Evolutionary conservation across 2,329 filamentous ascomycete genomes (phyloP).

Genomic region (Aspergillus cejpii): DNA sequence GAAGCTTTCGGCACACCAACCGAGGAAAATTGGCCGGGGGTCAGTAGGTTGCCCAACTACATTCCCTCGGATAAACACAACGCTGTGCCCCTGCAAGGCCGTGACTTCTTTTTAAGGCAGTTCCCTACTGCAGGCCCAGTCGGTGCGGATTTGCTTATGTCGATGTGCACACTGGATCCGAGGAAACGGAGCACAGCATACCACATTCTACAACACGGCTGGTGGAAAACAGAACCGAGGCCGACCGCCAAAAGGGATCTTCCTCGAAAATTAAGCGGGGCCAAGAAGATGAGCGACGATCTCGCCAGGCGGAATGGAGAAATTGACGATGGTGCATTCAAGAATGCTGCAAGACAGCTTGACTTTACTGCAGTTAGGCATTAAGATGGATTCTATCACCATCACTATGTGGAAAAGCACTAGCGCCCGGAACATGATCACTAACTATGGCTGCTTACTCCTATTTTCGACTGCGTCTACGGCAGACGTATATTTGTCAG

Average conservation of each 20-base stretch:
- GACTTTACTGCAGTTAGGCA: constrained; percentile 56
- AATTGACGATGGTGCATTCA: constrained; percentile 56
- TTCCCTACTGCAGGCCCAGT: constrained; percentile 75
- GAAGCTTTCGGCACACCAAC: constrained; percentile 82
- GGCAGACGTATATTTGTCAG: too few species aligned
- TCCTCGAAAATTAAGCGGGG: constrained; percentile 66
- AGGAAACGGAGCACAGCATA: constrained; percentile 70
- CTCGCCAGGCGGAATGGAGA: constrained; percentile 69
- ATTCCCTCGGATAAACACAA: constrained; percentile 58
- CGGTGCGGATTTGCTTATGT: constrained; percentile 82
- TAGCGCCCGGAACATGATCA: too few species aligned
- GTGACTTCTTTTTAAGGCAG: constrained; percentile 64
- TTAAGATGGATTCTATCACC: constrained; percentile 7
- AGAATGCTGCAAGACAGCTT: constrained; percentile 74
- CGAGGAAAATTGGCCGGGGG: constrained; percentile 93
- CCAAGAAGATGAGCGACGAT: constrained; percentile 73
- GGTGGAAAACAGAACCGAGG: constrained; percentile 77
- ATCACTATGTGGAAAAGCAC: too few species aligned
- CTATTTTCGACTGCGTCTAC: too few species aligned
- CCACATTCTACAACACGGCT: constrained; percentile 71
- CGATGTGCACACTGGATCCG: constrained; percentile 81
- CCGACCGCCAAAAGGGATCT: constrained; percentile 77
- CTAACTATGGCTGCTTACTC: too few species aligned
- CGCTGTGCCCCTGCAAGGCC: constrained; percentile 52
- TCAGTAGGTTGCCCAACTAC: constrained; percentile 72